phyloP scores from a whole-genome alignment of 2,329 filamentous ascomycete species.

The Ophiostoma ulmi region DNA sequence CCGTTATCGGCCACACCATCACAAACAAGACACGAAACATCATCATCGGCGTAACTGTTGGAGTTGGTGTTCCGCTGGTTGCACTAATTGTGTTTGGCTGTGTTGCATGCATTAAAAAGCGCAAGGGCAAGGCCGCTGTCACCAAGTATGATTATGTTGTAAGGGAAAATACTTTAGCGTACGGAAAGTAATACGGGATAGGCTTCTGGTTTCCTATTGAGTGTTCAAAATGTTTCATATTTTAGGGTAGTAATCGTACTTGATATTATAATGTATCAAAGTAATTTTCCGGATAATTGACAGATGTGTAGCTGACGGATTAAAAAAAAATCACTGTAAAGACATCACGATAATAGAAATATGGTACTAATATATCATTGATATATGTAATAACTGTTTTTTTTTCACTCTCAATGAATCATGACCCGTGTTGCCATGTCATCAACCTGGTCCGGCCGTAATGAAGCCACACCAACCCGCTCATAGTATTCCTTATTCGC shows the following conservation, averaged over 20 bases:
- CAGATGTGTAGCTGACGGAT: too few species aligned
- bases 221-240: too few species aligned
- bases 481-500: neutral
- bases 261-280: too few species aligned
- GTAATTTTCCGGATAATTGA: too few species aligned
- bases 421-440: neutral
- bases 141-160: neutral
- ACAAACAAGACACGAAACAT: slow-evolving; percentile 18
- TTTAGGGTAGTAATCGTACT: too few species aligned
- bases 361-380: too few species aligned
- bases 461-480: neutral
- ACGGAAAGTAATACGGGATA: neutral
- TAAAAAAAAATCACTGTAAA: too few species aligned
- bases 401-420: neutral
- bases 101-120: neutral
- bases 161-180: neutral
- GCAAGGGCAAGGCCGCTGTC: neutral
- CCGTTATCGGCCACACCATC: slow-evolving; percentile 19
- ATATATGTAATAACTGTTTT: too few species aligned
- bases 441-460: neutral
- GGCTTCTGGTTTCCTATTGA: too few species aligned
- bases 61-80: slow-evolving; percentile 22
- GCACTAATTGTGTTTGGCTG: neutral
- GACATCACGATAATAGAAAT: too few species aligned
- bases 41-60: slow-evolving; percentile 21